Evolutionary conservation across 108 stramenopile genomes (phyloP), one percentile per base, ranked within the genome.

Genomic region (Nitzschia inconspicua): DNA sequence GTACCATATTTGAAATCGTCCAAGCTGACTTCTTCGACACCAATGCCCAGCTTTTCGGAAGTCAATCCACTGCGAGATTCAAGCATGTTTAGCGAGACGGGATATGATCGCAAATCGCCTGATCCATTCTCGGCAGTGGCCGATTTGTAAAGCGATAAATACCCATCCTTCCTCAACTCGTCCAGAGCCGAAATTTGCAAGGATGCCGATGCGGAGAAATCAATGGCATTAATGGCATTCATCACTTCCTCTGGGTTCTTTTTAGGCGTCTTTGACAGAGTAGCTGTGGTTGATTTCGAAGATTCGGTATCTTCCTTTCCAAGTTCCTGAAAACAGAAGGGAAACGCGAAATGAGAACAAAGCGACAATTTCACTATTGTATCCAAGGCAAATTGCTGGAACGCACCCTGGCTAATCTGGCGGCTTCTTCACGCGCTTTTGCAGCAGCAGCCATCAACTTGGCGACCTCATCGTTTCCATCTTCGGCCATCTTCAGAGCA

Each of bases 1-100:
- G 91, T 89, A 10, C 83, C 82, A 66, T 87, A 79, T 47, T 77
- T 86, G 72, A 93, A 89, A 58, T 93, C 91, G 60, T 93, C 91
- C 56, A 93, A 70, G 42, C 68, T 73, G 29, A 93, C 87, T 61
- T 86, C 82, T 22, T 72, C 75, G 25, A 74, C 80, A 20, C 79
- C 83, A 39, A 93, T 61, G 13, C 86, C 86, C 14, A 93, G 55
- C 44, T 70, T 63, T 46, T 66, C 63, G 9, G 60, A 63, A 4
- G 85, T 89, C 9, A 93, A 27, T 35, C 62, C 75, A 19, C 77
- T 77, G 8, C 91, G 70, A 19, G 32, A 57, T 51, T 86, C 82
- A 24, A 93, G 67, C 55, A 71, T 67, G 23, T 69, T 18, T 3
- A 93, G 70, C 1, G 85, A 73, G 2, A 89, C 85, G 25, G 87